Evolutionary conservation across 2,329 filamentous ascomycete genomes (phyloP).

Genomic region (Mycosphaerella arachidis): DNA sequence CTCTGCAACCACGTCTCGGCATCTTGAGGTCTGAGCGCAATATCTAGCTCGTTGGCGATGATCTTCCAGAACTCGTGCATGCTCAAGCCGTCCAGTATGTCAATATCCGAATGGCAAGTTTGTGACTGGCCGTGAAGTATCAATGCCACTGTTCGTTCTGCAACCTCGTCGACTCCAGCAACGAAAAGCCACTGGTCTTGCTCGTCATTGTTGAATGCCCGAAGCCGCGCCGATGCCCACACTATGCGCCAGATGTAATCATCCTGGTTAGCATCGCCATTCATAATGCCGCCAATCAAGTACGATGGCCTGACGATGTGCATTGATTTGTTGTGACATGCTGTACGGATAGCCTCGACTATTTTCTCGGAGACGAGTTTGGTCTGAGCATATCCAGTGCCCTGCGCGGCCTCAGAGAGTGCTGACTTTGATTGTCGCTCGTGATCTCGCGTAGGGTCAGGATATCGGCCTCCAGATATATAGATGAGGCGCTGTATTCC

Average conservation of each 20-base stretch:
- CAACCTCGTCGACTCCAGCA: background rate
- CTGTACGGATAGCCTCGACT: background rate
- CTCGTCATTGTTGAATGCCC: background rate
- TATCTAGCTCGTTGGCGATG: background rate
- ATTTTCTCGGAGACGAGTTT: background rate
- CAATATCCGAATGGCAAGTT: no score
- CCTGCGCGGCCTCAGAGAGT: background rate
- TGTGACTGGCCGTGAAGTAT: no score
- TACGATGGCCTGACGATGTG: background rate
- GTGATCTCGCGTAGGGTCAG: background rate
- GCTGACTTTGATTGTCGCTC: background rate
- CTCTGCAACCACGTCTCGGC: background rate
- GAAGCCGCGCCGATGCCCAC: background rate
- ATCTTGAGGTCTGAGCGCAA: background rate
- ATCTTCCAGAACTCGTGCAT: background rate
- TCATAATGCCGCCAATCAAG: background rate
- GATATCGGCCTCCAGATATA: background rate
- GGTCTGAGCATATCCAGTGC: background rate
- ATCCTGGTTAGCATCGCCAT: slow-evolving; percentile 6
- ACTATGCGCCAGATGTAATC: slow-evolving; percentile 6
- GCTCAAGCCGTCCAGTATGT: background rate
- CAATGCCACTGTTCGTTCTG: background rate
- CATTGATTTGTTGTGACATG: background rate
- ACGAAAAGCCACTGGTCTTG: slow-evolving; percentile 4
- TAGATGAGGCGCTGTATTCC: background rate